Evolutionary conservation across 768 basidiomycete genomes (phyloP), one percentile per base, ranked within the genome.

Genomic region (Mycena alexandri): DNA sequence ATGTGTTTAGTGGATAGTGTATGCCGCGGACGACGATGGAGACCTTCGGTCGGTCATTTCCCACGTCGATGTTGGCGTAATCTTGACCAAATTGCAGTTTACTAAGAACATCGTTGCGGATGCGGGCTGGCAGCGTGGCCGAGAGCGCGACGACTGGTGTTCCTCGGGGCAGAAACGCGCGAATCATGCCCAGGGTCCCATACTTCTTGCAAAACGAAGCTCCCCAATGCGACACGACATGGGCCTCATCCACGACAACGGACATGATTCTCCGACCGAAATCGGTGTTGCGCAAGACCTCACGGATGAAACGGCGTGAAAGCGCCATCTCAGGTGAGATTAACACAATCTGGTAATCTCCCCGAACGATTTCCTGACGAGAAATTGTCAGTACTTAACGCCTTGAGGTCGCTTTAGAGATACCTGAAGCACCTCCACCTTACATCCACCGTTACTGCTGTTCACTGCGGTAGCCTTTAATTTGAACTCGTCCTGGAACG

Each of bases 221-320:
- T 0, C 79, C 79, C 80, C 80, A 82, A 44, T 79, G 79, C 0
- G 78, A 79, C 2, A 82, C 68, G 56, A 75, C 75, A 58, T 82
- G 81, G 0, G 78, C 79, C 66, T 82, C 78, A 52, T 81, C 79
- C 16, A 81, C 60, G 2, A 81, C 65, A 0, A 81, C 69, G 8
- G 76, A 75, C 4, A 80, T 66, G 5, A 77, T 29, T 0, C 74
- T 60, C 0, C 43, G 44, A 11, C 24, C 56, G 53, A 80, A 75
- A 41, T 65, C 66, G 0, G 72, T 1, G 3, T 78, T 75, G 2
- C 72, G 69, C 1, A 80, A 38, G 8, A 81, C 75, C 1, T 66
- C 58, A 0, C 72, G 59, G 6, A 77, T 66, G 61, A 81, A 80
- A 0, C 55, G 48, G 6, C 71, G 69, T 0, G 77, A 78, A 2